Evolutionary conservation across 768 basidiomycete species (phyloP).

Genomic region (Boletus vinaceobasis): DNA sequence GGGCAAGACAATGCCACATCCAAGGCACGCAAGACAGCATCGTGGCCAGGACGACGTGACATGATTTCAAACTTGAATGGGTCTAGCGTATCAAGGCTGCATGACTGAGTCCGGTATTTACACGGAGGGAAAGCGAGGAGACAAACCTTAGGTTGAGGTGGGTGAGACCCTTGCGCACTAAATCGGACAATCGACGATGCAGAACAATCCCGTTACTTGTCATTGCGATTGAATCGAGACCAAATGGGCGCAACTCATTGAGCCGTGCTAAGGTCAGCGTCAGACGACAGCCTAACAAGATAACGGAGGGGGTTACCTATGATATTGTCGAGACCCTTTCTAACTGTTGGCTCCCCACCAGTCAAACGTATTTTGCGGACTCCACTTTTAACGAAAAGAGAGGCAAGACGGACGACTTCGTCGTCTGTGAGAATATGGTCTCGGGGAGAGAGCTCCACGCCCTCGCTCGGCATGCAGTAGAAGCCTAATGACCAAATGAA

Average conservation of each 20-base stretch:
- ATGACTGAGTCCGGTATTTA: slow-evolving; percentile 4
- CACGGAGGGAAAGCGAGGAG: neutral
- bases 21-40: slow-evolving; percentile 67
- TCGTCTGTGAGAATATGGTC: slow-evolving; percentile 69
- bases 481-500: slow-evolving; percentile 51
- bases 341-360: slow-evolving; percentile 83
- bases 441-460: slow-evolving; percentile 69
- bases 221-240: slow-evolving; percentile 77
- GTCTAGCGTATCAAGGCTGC: slow-evolving; percentile 79
- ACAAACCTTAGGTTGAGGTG: slow-evolving; percentile 65
- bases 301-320: slow-evolving; percentile 46
- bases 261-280: slow-evolving; percentile 46
- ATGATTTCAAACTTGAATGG: slow-evolving; percentile 87
- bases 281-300: neutral
- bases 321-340: slow-evolving; percentile 69
- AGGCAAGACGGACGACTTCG: slow-evolving; percentile 70
- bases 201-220: slow-evolving; percentile 81
- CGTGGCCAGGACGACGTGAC: slow-evolving; percentile 74
- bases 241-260: slow-evolving; percentile 55
- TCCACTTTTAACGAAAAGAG: slow-evolving; percentile 75
- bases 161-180: slow-evolving; percentile 70
- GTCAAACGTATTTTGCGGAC: slow-evolving; percentile 87
- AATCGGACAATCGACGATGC: slow-evolving; percentile 63
- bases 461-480: slow-evolving; percentile 88
- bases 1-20: slow-evolving; percentile 55